Percentiles rank a stretch among this genome's conserved stretches.
Evolutionary conservation across 148 eudicot genomes (phyloP).

Genomic region (Cornus suecica): DNA sequence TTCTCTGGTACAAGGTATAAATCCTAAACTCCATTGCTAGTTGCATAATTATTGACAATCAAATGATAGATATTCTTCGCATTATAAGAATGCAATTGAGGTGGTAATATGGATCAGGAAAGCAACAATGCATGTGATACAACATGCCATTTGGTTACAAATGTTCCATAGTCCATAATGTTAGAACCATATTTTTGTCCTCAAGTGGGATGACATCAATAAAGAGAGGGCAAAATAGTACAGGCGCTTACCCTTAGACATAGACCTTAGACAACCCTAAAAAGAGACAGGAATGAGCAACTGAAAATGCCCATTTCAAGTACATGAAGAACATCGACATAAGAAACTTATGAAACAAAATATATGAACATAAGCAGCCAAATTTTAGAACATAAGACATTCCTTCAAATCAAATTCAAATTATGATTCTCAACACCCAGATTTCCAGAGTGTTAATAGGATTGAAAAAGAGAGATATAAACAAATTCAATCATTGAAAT

Average conservation of each 20-base stretch:
- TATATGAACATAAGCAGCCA: too few species aligned
- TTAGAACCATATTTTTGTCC: too few species aligned
- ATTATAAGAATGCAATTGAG: background rate
- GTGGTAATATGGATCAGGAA: background rate
- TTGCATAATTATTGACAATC: background rate
- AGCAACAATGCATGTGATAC: background rate
- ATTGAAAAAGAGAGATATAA: background rate
- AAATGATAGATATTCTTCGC: background rate
- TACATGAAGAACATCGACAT: too few species aligned
- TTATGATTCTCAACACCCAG: background rate
- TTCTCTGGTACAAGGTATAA: conserved; percentile 66
- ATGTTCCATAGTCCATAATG: background rate
- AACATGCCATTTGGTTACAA: background rate
- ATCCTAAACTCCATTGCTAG: background rate
- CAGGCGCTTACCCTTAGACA: too few species aligned
- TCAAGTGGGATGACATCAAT: too few species aligned
- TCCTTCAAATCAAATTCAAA: background rate
- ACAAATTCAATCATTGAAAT: too few species aligned
- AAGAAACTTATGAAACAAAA: too few species aligned
- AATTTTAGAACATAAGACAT: too few species aligned
- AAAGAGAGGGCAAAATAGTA: too few species aligned
- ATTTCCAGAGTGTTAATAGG: background rate
- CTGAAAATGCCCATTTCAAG: too few species aligned
- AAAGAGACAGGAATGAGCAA: too few species aligned
- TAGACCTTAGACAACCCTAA: too few species aligned